Evolutionary conservation across 169 alveolate species (phyloP), one percentile per base, ranked within the genome.

Genomic region (Babesia ovata): DNA sequence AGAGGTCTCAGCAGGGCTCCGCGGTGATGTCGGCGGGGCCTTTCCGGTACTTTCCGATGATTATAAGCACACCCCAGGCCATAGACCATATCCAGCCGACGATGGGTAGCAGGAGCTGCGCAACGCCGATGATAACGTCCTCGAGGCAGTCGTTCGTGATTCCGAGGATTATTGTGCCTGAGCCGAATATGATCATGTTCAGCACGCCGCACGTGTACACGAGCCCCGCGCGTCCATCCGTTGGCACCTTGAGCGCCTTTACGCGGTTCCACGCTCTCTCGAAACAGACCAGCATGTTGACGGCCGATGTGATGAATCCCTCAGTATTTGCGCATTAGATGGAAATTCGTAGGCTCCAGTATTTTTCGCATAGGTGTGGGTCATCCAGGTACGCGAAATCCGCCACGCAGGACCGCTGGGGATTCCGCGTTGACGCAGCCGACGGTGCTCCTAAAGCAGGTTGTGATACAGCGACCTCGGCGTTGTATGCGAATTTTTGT

Each of bases 1-100:
- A n/a, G 39, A 33, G 39, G 6, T 33, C 10, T 33, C 39, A 33
- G 39, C 39, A 33, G 39, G 39, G 39, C 39, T 33, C 39, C 10
- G 2, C 6, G 39, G 39, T 33, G 10, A 33, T 4, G 6, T 33
- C 39, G 39, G 10, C 39, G 39, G 39, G 39, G 6, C 39, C 39
- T 6, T 33, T 33, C 2, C 39, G 39, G 39, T 33, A 33, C 54
- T 61, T 61, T 3, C 70, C 17, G n/a, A 42, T 61, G n/a, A 92
- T 81, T n/a, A 92, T 92, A 10, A 86, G 45, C 48, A 91, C 63
- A 12, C 95, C 95, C 95, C 95, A 92, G 44, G 86, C 81, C 10
- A 92, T 66, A 4, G 95, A 86, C 95, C 95, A 92, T 39, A 87
- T 44, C 95, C 95, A 92, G 22, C 95, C 95, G 24, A 92, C 86